A percentile compares a stretch with the other conserved stretches of the same genome.
Evolutionary conservation across 768 basidiomycete species (phyloP).

Genomic region (Polyporus arcularius): DNA sequence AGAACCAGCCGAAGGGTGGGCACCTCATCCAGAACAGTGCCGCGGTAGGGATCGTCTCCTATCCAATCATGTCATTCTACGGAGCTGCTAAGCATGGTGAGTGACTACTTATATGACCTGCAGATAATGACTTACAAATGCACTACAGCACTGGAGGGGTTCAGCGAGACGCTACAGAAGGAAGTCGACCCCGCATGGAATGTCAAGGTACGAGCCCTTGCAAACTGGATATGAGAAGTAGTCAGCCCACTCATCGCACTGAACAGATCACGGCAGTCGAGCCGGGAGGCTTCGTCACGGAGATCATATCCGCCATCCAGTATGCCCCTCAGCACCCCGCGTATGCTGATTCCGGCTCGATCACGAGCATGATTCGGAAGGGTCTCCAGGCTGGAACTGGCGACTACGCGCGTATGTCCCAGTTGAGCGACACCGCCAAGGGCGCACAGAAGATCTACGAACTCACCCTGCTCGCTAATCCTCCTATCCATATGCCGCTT

Average conservation of each 20-base stretch:
- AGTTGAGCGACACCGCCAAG: slow-evolving; percentile 17
- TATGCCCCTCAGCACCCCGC: background rate
- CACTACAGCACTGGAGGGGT: background rate
- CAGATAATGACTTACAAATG: background rate
- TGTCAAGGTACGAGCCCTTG: background rate
- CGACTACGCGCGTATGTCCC: background rate
- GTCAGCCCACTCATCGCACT: background rate
- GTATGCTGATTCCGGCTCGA: background rate
- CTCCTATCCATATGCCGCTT: slow-evolving; percentile 14
- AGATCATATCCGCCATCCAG: background rate
- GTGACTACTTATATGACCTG: background rate
- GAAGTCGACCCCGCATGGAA: background rate
- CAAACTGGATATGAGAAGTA: background rate
- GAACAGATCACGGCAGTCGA: background rate
- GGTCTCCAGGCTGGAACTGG: background rate
- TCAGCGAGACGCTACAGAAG: background rate
- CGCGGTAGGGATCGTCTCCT: slow-evolving; percentile 18
- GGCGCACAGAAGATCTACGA: slow-evolving; percentile 17
- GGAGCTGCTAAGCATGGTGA: background rate
- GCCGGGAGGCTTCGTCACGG: background rate
- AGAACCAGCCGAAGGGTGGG: slow-evolving; percentile 37
- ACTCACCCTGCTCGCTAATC: slow-evolving; percentile 7
- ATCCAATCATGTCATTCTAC: slow-evolving; percentile 12
- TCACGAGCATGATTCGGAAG: background rate
- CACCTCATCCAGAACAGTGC: slow-evolving; percentile 36